phyloP scores from a whole-genome alignment of 768 basidiomycete species.

The Lentinula detonsa region DNA sequence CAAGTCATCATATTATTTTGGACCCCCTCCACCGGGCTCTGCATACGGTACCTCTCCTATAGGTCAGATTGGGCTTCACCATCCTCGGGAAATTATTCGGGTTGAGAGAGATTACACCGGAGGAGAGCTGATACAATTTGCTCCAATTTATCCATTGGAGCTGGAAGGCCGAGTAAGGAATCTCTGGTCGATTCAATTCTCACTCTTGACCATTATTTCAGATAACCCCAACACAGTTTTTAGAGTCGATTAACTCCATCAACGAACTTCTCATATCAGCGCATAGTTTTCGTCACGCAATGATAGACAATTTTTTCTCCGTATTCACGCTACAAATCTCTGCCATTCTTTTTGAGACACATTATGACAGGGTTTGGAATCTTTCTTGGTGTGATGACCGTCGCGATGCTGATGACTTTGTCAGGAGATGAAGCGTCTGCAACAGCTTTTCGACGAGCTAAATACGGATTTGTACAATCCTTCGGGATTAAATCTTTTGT shows the following conservation, averaged over 20 bases:
- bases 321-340: slow-evolving; percentile 80
- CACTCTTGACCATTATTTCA: slow-evolving; percentile 21
- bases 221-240: slow-evolving; percentile 89
- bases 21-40: slow-evolving; percentile 68
- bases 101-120: slow-evolving; percentile 89
- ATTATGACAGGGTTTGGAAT: slow-evolving; percentile 71
- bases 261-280: slow-evolving; percentile 87
- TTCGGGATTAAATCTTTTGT: slow-evolving; percentile 79
- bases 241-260: slow-evolving; percentile 84
- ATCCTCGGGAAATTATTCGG: slow-evolving; percentile 87
- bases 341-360: slow-evolving; percentile 57
- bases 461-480: slow-evolving; percentile 80
- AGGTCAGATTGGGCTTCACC: slow-evolving; percentile 83
- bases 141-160: slow-evolving; percentile 84
- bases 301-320: slow-evolving; percentile 75
- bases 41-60: slow-evolving; percentile 77
- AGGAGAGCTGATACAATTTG: slow-evolving; percentile 89
- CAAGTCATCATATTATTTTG: slow-evolving; percentile 80
- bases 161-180: slow-evolving; percentile 82
- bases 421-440: slow-evolving; percentile 75
- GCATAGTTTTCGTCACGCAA: slow-evolving; percentile 63
- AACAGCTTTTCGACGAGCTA: slow-evolving; percentile 52
- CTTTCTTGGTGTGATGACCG: background rate
- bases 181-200: background rate
- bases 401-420: background rate